Evolutionary conservation across 768 basidiomycete species (phyloP), one percentile per base, ranked within the genome.

Genomic region (Agaricus sinodeliciosus): DNA sequence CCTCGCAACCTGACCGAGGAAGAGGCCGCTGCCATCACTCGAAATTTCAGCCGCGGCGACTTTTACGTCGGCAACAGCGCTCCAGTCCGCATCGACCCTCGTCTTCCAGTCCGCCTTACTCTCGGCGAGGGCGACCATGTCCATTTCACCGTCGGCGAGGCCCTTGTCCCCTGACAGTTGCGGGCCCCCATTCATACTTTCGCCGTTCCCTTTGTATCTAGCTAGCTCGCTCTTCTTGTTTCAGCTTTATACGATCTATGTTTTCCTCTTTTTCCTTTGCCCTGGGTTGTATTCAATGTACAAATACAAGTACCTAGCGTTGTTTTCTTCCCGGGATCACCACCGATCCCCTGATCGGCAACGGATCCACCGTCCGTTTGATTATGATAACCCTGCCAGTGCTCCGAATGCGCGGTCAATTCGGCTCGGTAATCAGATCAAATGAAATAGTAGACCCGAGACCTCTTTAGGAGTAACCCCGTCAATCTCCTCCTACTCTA

Each of bases 61-160:
- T 90, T 90, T 65, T 90, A 82, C 61, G 84, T 90, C 48, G 88
- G 87, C 50, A 81, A 74, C 35, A 88, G 84, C 58, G 88, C 87
- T 1, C 88, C 88, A 8, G 85, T 90, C 42, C 81, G 86, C 59
- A 90, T 90, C 67, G 88, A 90, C 63, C 86, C 87, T 18, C 80
- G 87, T 49, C 68, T 90, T 40, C 86, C 88, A 12, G 88, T 90
- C 56, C 74, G 85, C 55, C 79, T 90, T 28, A 88, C 86, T 18
- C 75, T 90, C 39, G 87, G 87, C 25, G 88, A 90, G 60, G 87
- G 87, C 28, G 88, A 90, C 63, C 83, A 86, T 59, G 88, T 90
- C 26, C 88, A 90, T 57, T 78, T 78, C 58, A 75, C 73, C 8
- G 69, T 78, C 42, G 76, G 76, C 27, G 75, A 76, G 59, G 58